Evolutionary conservation across 257 asterid genomes (phyloP), one percentile per base, ranked within the genome.

Genomic region (Solanum sparsipilum): DNA sequence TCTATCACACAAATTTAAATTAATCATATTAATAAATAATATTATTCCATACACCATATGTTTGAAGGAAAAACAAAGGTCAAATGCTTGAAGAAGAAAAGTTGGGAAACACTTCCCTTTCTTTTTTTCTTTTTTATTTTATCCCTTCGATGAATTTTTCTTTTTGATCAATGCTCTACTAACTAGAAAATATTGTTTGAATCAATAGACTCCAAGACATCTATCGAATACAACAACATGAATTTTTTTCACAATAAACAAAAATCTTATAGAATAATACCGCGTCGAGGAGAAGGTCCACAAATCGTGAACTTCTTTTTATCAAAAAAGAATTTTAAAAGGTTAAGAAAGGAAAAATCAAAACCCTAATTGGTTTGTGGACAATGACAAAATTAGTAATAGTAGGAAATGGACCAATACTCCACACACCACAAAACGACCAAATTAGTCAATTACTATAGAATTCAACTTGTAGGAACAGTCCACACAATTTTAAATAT

Each of bases 211-310:
- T 16, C 3, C 0, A 52, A 52, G 9, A 52, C 63, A 7, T 52
- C 9, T 52, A 18, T 16, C 1, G 7, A 2, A 71, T 35, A 1
- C 0, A 31, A 0, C 1, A 1, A 20, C 2, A 16, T 5, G 2
- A 29, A 6, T 5, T 7, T 1, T 1, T 27, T 68, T 13, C 21
- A 2, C 21, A 13, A 70, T 70, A 34, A 2, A 7, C 7, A 7
- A 71, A 15, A 7, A 27, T 9, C 39, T 71, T 6, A 70, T 2
- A 16, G 10, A 70, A 31, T 0, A 68, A 3, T 15, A 13, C 10
- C 36, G 10, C 3, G 0, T 68, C 2, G 13, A 68, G 21, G 36
- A 27, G 36, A 70, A 70, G 76, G 3, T 0, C n/a, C 78, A 71
- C 7, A 3, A 1, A 4, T 71, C 1, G 6, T 71, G 6, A 71